Evolutionary conservation across 2,329 filamentous ascomycete species (phyloP).

Genomic region (Trichoderma koningiopsis): DNA sequence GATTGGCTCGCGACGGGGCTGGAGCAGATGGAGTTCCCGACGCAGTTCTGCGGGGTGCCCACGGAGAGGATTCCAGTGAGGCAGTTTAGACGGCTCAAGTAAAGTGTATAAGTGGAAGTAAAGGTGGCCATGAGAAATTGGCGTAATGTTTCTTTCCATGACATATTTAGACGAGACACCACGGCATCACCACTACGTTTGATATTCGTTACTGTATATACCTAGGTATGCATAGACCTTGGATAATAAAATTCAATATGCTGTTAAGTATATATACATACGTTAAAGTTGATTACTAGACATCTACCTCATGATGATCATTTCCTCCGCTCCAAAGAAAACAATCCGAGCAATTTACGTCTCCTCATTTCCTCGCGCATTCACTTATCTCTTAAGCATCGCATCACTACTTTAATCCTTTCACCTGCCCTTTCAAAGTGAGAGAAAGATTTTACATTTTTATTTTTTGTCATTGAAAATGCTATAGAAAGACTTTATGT

Average conservation of each 20-base stretch:
- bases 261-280: not conserved
- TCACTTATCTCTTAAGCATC: not conserved
- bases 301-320: slow-evolving; percentile 7
- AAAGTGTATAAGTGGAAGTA: not conserved
- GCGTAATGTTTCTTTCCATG: not conserved
- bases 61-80: slow-evolving; percentile 35
- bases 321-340: not conserved
- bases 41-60: slow-evolving; percentile 34
- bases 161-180: not conserved
- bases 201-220: not conserved
- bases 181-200: not conserved
- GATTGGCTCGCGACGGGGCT: slow-evolving; percentile 36
- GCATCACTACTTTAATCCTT: not conserved
- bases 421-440: not conserved
- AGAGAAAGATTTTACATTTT: not conserved
- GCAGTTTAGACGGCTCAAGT: slow-evolving; percentile 19
- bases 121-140: not conserved
- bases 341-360: not conserved
- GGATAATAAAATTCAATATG: not conserved
- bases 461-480: not conserved
- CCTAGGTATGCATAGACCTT: not conserved
- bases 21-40: slow-evolving; percentile 33
- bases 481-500: not conserved
- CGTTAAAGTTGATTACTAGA: not conserved
- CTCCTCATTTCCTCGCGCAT: not conserved